Base-by-base conservation (phyloP, 1,284 basidiomycete genomes). In the Moniliella sp. region DNA sequence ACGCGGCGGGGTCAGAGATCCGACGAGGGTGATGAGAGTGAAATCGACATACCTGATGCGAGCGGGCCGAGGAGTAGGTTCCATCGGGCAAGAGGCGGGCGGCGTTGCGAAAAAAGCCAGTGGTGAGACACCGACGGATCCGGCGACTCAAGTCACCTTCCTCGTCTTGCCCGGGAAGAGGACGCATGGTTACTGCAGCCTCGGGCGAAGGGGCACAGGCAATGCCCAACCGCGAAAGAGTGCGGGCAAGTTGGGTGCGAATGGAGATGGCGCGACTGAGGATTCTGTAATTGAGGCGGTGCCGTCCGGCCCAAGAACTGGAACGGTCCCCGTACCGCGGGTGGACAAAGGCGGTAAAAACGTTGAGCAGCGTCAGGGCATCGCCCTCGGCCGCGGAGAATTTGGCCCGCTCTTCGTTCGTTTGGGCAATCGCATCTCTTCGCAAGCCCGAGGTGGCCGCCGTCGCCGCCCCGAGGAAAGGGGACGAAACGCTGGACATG, bases 361-460 rank as follows among this genome's bases (percentile, higher is more conserved):
- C 80, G 61, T 93, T 94, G 15, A 93, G 60, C 4, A 86, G 65
- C 1, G 84, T 93, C 4, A 93, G 64, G 57, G 88, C 81, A 54
- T 94, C 86, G 44, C 91, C 91, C 71, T 99, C 86, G 61, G 91
- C 81, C 0, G 84, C 83, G 0, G 82, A 88, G 50, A 97, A 97
- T 53, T 91, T 88, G 33, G 88, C 67, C 30, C 81, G 68, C 59
- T 88, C 81, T n/a, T n/a, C n/a, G n/a, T n/a, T n/a, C 5, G 97
- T 64, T 61, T 91, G 82, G 5, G 78, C 81, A 32, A 83, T 58
- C 0, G 80, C 78, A 4, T 76, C 79, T 10, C 73, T 69, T n/a
- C 72, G 71, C n/a, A 34, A 39, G 5, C 37, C n/a, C n/a, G n/a
- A n/a, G n/a, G n/a, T n/a, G n/a, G n/a, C n/a, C 28, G 4, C 81